Percentiles rank a stretch among this genome's conserved stretches.
phyloP scores from a whole-genome alignment of 108 stramenopile genomes.

The Pelagomonas calceolata region DNA sequence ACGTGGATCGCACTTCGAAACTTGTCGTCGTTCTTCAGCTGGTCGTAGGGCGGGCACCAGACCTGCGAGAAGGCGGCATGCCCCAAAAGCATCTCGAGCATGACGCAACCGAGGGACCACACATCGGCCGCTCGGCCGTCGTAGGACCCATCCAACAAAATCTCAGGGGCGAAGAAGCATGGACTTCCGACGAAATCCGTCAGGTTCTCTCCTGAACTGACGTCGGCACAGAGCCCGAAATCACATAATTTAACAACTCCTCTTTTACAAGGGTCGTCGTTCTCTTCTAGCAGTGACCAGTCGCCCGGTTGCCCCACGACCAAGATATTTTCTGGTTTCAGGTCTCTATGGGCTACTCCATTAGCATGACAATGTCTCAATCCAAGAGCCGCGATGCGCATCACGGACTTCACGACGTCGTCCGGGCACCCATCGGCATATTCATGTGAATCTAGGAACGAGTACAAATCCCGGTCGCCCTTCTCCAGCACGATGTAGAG shows the following conservation, averaged over 20 bases:
- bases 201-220: not conserved
- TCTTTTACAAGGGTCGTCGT: no score
- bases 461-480: no score
- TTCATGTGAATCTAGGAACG: no score
- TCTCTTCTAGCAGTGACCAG: no score
- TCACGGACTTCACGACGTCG: no score
- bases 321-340: no score
- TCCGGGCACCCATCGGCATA: no score
- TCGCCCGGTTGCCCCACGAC: no score
- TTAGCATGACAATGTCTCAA: no score
- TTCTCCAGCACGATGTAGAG: no score
- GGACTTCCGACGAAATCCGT: not conserved
- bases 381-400: no score
- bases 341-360: no score
- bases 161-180: not conserved
- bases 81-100: not conserved
- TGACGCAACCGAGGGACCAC: not conserved
- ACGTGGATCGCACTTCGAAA: not conserved
- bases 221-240: slow-evolving; percentile 2
- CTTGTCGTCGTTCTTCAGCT: not conserved
- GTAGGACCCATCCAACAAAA: not conserved
- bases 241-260: slow-evolving; percentile 12
- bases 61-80: not conserved
- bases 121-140: not conserved
- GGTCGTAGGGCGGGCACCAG: slow-evolving; percentile 1